Evolutionary conservation across 2,329 filamentous ascomycete species (phyloP), one percentile per base, ranked within the genome.

Genomic region (Diaporthe ampelina): DNA sequence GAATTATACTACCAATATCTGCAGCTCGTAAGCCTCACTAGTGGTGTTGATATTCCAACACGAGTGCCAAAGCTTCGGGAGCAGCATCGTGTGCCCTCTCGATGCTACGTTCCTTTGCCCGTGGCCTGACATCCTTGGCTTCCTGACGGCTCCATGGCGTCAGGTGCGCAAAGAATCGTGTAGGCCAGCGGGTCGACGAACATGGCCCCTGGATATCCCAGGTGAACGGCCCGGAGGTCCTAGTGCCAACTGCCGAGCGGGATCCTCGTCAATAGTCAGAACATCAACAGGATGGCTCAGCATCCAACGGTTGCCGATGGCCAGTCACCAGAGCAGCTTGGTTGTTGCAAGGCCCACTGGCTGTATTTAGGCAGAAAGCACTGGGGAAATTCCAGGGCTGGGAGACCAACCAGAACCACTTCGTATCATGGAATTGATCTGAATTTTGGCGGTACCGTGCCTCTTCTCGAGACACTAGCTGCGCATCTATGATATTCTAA

Each of bases 351-450:
- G 63, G 63, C 63, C 63, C 63, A 43, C 40, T 45, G 15, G 3
- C 45, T 52, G 45, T 52, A 67, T 67, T 67, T 67, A 67, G 63
- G 63, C 63, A 67, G 63, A 67, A 67, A 67, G 45, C 45, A 48
- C 45, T 43, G 61, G 29, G 61, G 61, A 67, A 67, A 67, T 52
- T 67, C 61, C 26, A 67, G 61, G 61, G 45, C 61, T 67, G 61
- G 45, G 26, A 67, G 35, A 37, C 45, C 61, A 45, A 67, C 61
- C 43, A 67, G 43, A 24, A 52, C 29, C 29, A 37, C 45, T 32
- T 67, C 61, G 61, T 67, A 52, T 67, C 4, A 50, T 37, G 43
- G n/a, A 15, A 52, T 7, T 52, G 48, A 52, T 52, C 48, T 52
- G 9, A 11, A 2, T 15, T 52, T 52, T 52, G n/a, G 13, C 45